Conservation (phyloP, 352 stramenopile genomes). For the Phytophthora pistaciae region DNA sequence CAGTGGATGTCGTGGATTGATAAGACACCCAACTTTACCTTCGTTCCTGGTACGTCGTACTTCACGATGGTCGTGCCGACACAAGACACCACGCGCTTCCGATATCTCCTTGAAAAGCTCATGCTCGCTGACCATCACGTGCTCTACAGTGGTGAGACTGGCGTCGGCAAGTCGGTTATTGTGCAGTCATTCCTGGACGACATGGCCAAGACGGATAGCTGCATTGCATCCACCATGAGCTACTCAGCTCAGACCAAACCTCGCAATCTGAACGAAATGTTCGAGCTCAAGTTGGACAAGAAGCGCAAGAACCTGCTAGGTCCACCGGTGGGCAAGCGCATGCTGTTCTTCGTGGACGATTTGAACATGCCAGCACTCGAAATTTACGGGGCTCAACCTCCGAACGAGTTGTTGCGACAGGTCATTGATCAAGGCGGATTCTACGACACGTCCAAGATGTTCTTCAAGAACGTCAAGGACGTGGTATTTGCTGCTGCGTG, state of each 20-base stretch:
- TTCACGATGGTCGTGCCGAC: constrained; percentile 97
- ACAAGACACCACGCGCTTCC: constrained; percentile 95
- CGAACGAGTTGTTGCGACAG: constrained; percentile 93
- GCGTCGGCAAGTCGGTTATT: constrained; percentile 95
- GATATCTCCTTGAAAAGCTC: constrained; percentile 92
- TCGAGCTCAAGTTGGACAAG: constrained; percentile 86
- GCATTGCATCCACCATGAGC: constrained; percentile 88
- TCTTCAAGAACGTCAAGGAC: constrained; percentile 93
- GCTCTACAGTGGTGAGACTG: constrained; percentile 92
- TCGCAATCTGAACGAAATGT: constrained; percentile 84
- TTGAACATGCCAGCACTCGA: constrained; percentile 95
- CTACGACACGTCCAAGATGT: constrained; percentile 95
- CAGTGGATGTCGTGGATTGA: constrained; percentile 89
- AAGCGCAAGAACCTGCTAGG: constrained; percentile 88
- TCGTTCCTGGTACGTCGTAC: constrained; percentile 87
- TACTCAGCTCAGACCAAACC: constrained; percentile 92
- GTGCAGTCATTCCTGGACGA: constrained; percentile 92
- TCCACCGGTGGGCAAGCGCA: constrained; percentile 76
- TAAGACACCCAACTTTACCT: constrained; percentile 91
- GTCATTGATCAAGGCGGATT: constrained; percentile 91
- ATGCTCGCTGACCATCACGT: constrained; percentile 86
- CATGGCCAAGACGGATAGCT: constrained; percentile 85
- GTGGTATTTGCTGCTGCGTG: constrained; percentile 87
- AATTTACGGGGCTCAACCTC: constrained; percentile 93
- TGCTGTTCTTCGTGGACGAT: constrained; percentile 93